These are phyloP conservation scores for Lipomyces yamadae DNA, from an alignment of 805 yeast species.

Conservation along the genomic window DNA sequence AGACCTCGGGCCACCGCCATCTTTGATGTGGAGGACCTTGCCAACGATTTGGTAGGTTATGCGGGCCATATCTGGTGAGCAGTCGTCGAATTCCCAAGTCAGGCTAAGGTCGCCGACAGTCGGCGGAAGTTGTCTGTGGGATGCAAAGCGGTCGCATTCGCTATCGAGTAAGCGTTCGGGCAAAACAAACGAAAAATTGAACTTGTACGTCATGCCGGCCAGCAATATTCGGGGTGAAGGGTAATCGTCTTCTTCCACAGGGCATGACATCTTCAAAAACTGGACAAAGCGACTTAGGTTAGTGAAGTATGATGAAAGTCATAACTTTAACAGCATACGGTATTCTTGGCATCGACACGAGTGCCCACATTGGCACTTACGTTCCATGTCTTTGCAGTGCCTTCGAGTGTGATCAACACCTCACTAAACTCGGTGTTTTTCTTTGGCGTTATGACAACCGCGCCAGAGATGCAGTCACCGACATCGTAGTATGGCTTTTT, in stretches of 20 bases:
- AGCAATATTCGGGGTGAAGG: conserved; percentile 12
- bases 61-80: conserved; percentile 33
- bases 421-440: conserved; percentile 13
- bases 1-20: not conserved
- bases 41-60: conserved; percentile 22
- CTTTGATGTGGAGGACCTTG: conserved; percentile 9
- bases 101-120: conserved; percentile 18
- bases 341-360: conserved; percentile 12
- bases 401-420: conserved; percentile 27
- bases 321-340: conserved; percentile 13
- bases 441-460: conserved; percentile 10
- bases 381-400: conserved; percentile 25
- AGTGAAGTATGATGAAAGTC: not conserved
- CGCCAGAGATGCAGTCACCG: conserved; percentile 31
- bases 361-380: conserved; percentile 13
- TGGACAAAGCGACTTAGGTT: not conserved
- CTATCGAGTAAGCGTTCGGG: conserved; percentile 33
- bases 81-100: conserved; percentile 20
- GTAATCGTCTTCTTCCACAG: conserved; percentile 20
- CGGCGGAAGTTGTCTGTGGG: conserved; percentile 29
- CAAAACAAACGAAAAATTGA: conserved; percentile 29
- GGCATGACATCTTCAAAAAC: conserved; percentile 29
- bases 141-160: conserved; percentile 19
- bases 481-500: conserved; percentile 22
- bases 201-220: conserved; percentile 22